Evolutionary conservation across 176 grass and related monocot genomes (phyloP), one percentile per base, ranked within the genome.

Genomic region (Chloris gayana): DNA sequence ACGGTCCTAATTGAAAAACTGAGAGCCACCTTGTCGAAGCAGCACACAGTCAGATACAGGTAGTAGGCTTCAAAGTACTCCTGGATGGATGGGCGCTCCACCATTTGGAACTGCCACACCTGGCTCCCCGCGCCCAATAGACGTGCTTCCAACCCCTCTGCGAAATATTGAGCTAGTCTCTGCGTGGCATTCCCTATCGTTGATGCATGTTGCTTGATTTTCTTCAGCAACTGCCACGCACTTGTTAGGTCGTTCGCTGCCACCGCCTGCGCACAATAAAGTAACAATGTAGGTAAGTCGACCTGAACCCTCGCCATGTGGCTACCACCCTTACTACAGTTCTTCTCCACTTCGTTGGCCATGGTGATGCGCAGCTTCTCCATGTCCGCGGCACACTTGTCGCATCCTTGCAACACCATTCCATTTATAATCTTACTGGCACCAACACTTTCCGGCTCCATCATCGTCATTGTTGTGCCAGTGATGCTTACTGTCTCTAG

Each of bases 141-240:
- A 14, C 92, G 83, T 7, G 80, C 86, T 44, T 94, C 83, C 69
- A 94, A 77, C 4, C 92, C 92, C 27, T 85, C 78, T 0, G 80
- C 69, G 38, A 94, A 89, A 53, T 86, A 91, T 22, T 85, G 63
- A 17, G 92, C 92, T 39, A 94, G 54, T 45, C 92, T 74, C 71
- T 94, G 89, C 1, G 70, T 85, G 31, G 61, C 86, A 76, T 94
- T 86, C 32, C 92, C 92, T 12, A 25, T 47, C 3, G 56, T 44
- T 4, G 89, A 91, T 7, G 92, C 74, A 64, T 94, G 80, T 29
- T 82, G 45, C 39, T 79, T 85, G 44, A 94, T 91, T 72, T 91
- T 86, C 51, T 69, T 86, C 32, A 94, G 46, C 32, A 91, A 53
- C 10, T 91, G 80, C 0, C 21, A 41, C 1, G 89, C 84, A 18